Percentiles rank a stretch among this genome's conserved stretches.
Conservation (phyloP, 1,139 yeast species). For the Debaryomycetaceae sp. region DNA sequence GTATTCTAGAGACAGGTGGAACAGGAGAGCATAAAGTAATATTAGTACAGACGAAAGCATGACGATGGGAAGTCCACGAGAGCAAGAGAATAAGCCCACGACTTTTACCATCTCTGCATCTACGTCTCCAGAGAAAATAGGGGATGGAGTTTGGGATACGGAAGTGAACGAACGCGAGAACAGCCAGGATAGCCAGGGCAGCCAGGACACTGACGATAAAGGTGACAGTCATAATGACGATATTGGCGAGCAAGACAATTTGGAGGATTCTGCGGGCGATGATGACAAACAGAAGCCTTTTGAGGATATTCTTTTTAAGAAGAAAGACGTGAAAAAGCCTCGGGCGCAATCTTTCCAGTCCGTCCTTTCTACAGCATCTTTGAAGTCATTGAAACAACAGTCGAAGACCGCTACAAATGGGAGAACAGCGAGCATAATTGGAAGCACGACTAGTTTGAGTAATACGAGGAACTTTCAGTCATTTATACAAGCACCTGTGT, state of each 20-base stretch:
- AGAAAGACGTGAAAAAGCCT: slow-evolving; percentile 48
- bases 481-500: slow-evolving; percentile 48
- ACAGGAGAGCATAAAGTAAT: too few species aligned
- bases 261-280: slow-evolving; percentile 1
- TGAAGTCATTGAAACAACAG: slow-evolving; percentile 44
- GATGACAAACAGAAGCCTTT: slow-evolving; percentile 9
- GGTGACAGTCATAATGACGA: slow-evolving; percentile 1
- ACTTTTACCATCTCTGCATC: slow-evolving; percentile 3
- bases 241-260: slow-evolving; percentile 1
- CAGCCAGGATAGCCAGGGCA: not conserved
- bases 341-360: slow-evolving; percentile 63
- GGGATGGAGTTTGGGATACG: not conserved
- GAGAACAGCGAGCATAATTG: slow-evolving; percentile 24
- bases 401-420: slow-evolving; percentile 12
- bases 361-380: slow-evolving; percentile 59
- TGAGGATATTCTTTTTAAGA: slow-evolving; percentile 44
- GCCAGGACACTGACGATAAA: slow-evolving; percentile 2
- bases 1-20: too few species aligned
- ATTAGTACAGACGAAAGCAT: not conserved
- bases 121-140: slow-evolving; percentile 1
- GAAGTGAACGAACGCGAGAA: not conserved
- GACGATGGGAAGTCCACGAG: slow-evolving; percentile 1
- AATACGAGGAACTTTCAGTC: slow-evolving; percentile 41
- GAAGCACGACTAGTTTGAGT: slow-evolving; percentile 12
- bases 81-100: slow-evolving; percentile 1